Evolutionary conservation across 805 yeast species (phyloP).

Genomic region (Blastobotrys robertii): DNA sequence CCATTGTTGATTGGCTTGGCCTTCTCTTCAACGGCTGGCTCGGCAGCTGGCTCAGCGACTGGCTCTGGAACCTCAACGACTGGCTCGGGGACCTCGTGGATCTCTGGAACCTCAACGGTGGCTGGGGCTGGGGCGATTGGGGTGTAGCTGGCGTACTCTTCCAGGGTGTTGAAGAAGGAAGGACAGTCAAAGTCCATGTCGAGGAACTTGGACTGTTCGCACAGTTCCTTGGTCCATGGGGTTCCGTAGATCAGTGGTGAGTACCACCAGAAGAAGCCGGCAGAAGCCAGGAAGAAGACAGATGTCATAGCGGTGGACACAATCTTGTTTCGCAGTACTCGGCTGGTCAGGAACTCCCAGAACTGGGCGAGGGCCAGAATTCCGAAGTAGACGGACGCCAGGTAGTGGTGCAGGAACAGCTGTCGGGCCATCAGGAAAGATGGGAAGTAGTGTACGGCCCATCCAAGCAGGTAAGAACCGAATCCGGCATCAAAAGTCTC

Average conservation of each 20-base stretch:
- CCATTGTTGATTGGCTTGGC: conserved; percentile 1
- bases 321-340: conserved; percentile 30
- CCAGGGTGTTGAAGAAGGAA: conserved; percentile 31
- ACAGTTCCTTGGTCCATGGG: conserved; percentile 65
- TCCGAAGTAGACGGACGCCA: conserved; percentile 88
- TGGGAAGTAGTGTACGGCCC: conserved; percentile 49
- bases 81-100: conserved; percentile 10
- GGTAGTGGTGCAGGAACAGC: conserved; percentile 84
- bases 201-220: conserved; percentile 49
- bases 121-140: conserved; percentile 4
- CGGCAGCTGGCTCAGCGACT: conserved; percentile 2
- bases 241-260: conserved; percentile 70
- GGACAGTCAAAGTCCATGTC: conserved; percentile 89
- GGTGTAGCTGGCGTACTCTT: conserved; percentile 20
- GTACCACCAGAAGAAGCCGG: conserved; percentile 48
- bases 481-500: conserved; percentile 27
- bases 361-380: conserved; percentile 63
- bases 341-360: conserved; percentile 27
- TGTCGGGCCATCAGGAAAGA: conserved; percentile 81
- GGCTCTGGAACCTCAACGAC: not conserved
- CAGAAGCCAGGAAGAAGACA: conserved; percentile 39
- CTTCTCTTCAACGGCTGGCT: conserved; percentile 3
- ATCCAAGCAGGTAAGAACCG: conserved; percentile 44
- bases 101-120: conserved; percentile 9
- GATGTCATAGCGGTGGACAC: conserved; percentile 39